Percentiles rank a stretch among this genome's conserved stretches.
These are phyloP conservation scores for Albizia julibrissin DNA, from an alignment of 306 rosid species.

Conservation along the genomic window DNA sequence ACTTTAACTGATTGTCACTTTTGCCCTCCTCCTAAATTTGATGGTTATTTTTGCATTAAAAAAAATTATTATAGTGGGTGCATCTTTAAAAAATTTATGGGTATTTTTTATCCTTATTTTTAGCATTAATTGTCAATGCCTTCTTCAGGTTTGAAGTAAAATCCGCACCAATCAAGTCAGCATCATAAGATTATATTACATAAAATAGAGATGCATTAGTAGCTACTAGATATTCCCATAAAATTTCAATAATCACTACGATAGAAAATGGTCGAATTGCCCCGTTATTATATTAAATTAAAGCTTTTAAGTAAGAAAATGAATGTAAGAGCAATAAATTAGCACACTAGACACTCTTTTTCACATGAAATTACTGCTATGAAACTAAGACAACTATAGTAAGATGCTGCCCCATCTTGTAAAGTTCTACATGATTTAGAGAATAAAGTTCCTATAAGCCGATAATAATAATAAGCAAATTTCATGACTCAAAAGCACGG, in stretches of 20 bases:
- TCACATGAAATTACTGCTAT: conserved; percentile 49
- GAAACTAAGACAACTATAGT: conserved; percentile 86
- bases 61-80: too few species aligned
- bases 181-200: not conserved
- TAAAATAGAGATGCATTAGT: not conserved
- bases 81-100: too few species aligned
- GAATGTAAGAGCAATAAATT: not conserved
- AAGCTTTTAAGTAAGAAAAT: not conserved
- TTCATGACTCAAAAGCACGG: too few species aligned
- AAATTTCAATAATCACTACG: conserved; percentile 13
- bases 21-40: too few species aligned
- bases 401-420: conserved; percentile 90
- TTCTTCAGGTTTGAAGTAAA: conserved; percentile 59
- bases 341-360: conserved; percentile 66
- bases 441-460: not conserved
- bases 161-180: conserved; percentile 38
- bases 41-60: too few species aligned
- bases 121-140: too few species aligned
- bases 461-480: too few species aligned
- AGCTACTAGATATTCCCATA: not conserved
- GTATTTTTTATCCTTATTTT: too few species aligned
- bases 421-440: conserved; percentile 59
- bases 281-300: not conserved
- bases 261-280: not conserved
- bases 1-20: too few species aligned